Evolutionary conservation across 2,329 filamentous ascomycete species (phyloP), one percentile per base, ranked within the genome.

Genomic region (Endoconidiophora laricicola): DNA sequence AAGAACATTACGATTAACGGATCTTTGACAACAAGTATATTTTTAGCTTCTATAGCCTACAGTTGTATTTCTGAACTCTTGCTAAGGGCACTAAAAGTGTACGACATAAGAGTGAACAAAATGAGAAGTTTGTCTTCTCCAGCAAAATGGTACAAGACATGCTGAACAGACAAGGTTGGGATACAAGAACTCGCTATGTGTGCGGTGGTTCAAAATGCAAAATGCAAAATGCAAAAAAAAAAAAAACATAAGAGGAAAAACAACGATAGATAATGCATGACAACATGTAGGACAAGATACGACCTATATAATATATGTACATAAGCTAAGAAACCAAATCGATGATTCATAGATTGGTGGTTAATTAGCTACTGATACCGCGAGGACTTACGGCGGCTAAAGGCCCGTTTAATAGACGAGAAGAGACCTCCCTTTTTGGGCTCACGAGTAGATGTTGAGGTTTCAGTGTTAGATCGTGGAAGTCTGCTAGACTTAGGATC

Each of bases 361-460:
- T 14, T 12, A 39, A 23, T 10, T 29, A 24, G 37, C 20, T 46
- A 47, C 14, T 40, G 12, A 36, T 43, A 36, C 33, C 26, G 38
- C 14, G 9, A 33, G 6, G 43, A 20, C 29, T 50, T 53, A 14
- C 45, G 45, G 36, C 49, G 44, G 7, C 54, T 54, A 39, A 55
- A 51, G 2, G 44, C 53, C 44, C 46, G 51, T 40, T 53, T 55
- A 2, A 55, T 39, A 16, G 47, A 54, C 5, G 47, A 51, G 37
- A 54, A 55, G 3, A 55, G 36, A 2, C 48, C 54, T 38, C 48
- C 51, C 36, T 55, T 55, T 14, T 46, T 33, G 3, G 42, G 23
- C 23, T 44, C 42, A 23, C 20, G 23, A 7, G 12, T 4, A n/a
- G 29, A 33, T 33, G 29, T 12, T 12, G 29, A 33, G 4, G 29